Base-by-base conservation (phyloP, 1,139 yeast species). In the Taphrina betulina region DNA sequence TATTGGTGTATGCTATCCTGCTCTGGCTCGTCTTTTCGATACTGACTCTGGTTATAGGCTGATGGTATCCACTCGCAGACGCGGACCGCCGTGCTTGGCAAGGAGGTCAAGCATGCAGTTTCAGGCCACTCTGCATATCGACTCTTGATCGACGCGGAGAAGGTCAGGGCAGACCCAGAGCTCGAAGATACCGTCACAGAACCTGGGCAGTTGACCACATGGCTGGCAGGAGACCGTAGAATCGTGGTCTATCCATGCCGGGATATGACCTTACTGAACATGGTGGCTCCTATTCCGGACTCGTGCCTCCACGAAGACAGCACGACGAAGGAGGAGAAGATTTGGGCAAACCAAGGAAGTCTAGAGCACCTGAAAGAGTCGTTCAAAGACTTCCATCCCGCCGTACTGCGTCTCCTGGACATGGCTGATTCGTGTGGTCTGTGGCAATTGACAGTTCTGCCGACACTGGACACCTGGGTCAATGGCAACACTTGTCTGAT, bases 1-100 rank as follows among this genome's bases (percentile, higher is more conserved):
- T 12, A 62, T 72, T 41, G 75, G 74, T n/a, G n/a, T n/a, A n/a
- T n/a, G n/a, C n/a, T n/a, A n/a, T n/a, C n/a, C n/a, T n/a, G n/a
- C n/a, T n/a, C n/a, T n/a, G n/a, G n/a, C n/a, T n/a, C n/a, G n/a
- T n/a, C n/a, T n/a, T n/a, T n/a, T n/a, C n/a, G n/a, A n/a, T n/a
- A n/a, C n/a, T n/a, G n/a, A n/a, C n/a, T n/a, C n/a, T n/a, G n/a
- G n/a, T n/a, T n/a, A n/a, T n/a, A n/a, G 3, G 73, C 73, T 34
- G 76, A 72, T 61, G 76, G 76, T 2, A 66, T 72, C 52, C 66
- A 67, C 55, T 70, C 73, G 3, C 60, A 61, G 17, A 24, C 63
- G 14, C 60, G 68, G 23, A 57, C 60, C 12, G 31, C 57, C 3
- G 52, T 68, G 5, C 37, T 33, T 23, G 57, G 43, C 16, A 41